Conservation (phyloP, 108 stramenopile genomes). For the Stephanodiscus triporus region DNA sequence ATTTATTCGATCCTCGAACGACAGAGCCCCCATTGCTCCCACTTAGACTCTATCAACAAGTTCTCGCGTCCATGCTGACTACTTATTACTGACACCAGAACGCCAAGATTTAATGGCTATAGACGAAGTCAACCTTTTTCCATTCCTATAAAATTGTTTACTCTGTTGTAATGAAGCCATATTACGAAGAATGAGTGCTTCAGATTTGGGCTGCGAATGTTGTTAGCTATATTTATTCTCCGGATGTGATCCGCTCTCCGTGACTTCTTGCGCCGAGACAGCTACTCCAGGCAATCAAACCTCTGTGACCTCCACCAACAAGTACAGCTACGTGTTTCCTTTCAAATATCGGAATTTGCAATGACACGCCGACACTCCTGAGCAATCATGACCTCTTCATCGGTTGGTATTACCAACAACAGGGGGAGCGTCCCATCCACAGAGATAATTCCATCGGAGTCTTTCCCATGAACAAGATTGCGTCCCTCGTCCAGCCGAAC, state of each 20-base stretch:
- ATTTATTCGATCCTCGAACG: neutral
- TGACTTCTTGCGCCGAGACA: neutral
- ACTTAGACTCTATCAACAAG: slow-evolving; percentile 24
- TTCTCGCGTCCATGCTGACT: slow-evolving; percentile 22
- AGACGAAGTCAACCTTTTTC: neutral
- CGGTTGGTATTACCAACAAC: slow-evolving; percentile 51
- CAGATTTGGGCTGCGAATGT: neutral
- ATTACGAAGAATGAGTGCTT: neutral
- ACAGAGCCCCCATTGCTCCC: neutral
- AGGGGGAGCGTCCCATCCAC: slow-evolving; percentile 19
- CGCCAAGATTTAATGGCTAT: slow-evolving; percentile 24
- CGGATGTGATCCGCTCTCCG: neutral
- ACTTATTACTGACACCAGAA: slow-evolving; percentile 5
- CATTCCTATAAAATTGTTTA: neutral
- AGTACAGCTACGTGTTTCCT: too few species aligned
- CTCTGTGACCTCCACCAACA: neutral
- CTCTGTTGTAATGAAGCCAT: slow-evolving; percentile 1
- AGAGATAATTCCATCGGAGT: slow-evolving; percentile 22
- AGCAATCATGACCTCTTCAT: slow-evolving; percentile 64
- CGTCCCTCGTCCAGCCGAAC: slow-evolving; percentile 22
- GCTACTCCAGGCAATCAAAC: slow-evolving; percentile 4
- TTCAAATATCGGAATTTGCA: too few species aligned
- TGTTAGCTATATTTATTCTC: neutral
- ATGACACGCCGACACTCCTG: slow-evolving; percentile 14
- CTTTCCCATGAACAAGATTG: slow-evolving; percentile 24